Evolutionary conservation across 2,329 filamentous ascomycete genomes (phyloP).

Genomic region (Neonectria faginata): DNA sequence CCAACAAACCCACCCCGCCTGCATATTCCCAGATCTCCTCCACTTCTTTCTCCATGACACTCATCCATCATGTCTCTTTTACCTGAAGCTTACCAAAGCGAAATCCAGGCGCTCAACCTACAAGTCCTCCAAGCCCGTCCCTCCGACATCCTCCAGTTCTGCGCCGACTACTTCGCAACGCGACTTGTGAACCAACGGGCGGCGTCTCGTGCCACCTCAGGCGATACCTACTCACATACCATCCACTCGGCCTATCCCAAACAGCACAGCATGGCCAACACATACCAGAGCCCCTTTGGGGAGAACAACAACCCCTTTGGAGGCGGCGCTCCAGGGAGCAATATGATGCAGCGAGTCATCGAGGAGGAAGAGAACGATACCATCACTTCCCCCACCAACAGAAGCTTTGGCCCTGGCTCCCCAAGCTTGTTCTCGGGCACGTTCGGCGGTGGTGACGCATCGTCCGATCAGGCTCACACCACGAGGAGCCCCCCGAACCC

Average conservation of each 20-base stretch:
- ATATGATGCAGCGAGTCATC: slow-evolving; percentile 68
- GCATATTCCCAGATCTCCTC: slow-evolving; percentile 1
- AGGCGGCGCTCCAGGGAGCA: slow-evolving; percentile 34
- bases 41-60: not conserved
- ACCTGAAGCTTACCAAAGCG: slow-evolving; percentile 68
- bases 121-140: slow-evolving; percentile 70
- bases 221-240: slow-evolving; percentile 21
- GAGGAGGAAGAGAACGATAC: slow-evolving; percentile 87
- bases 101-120: slow-evolving; percentile 72
- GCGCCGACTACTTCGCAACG: slow-evolving; percentile 74
- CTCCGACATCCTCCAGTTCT: slow-evolving; percentile 76
- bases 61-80: slow-evolving; percentile 58
- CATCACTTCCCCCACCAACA: slow-evolving; percentile 79
- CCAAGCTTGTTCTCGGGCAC: slow-evolving; percentile 57
- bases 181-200: slow-evolving; percentile 74
- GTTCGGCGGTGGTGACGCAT: slow-evolving; percentile 67
- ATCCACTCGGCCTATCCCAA: slow-evolving; percentile 1
- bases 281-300: slow-evolving; percentile 80
- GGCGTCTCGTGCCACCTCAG: slow-evolving; percentile 23
- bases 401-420: slow-evolving; percentile 63
- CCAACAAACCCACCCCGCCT: slow-evolving; percentile 2
- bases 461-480: slow-evolving; percentile 59
- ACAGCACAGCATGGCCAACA: slow-evolving; percentile 73
- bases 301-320: slow-evolving; percentile 59
- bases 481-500: slow-evolving; percentile 64